phyloP scores from a whole-genome alignment of 257 asterid species.

The Parsonsia alboflavescens region DNA sequence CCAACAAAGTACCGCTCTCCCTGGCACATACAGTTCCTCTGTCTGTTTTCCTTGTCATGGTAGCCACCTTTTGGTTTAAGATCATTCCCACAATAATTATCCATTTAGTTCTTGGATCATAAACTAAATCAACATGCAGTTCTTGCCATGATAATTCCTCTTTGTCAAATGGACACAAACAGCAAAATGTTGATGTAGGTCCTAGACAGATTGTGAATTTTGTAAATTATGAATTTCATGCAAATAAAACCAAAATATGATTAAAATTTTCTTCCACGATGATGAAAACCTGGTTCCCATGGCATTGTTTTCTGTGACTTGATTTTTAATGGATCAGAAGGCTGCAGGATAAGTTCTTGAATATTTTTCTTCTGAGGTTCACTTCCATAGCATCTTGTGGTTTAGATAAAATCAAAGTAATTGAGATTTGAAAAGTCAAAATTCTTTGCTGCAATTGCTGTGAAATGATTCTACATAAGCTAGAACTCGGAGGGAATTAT shows the following conservation, averaged over 20 bases:
- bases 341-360: not conserved
- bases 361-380: too few relatives aligned
- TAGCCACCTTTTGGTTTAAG: not conserved
- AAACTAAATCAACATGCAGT: too few relatives aligned
- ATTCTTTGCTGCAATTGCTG: not conserved
- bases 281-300: not conserved
- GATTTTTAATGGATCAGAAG: not conserved
- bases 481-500: too few relatives aligned
- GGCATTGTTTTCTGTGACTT: not conserved
- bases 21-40: not conserved
- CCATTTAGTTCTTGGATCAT: not conserved
- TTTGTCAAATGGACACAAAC: too few relatives aligned
- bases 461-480: not conserved
- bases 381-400: too few relatives aligned
- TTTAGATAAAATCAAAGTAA: not conserved
- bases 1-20: too few relatives aligned
- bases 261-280: not conserved
- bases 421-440: not conserved
- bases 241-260: not conserved
- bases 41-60: not conserved
- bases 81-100: not conserved
- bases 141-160: too few relatives aligned
- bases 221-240: not conserved
- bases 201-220: not conserved
- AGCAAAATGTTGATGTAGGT: not conserved